These are phyloP conservation scores for Dendrobium officinale DNA, from an alignment of 106 monocot genomes.

Conservation along the genomic window DNA sequence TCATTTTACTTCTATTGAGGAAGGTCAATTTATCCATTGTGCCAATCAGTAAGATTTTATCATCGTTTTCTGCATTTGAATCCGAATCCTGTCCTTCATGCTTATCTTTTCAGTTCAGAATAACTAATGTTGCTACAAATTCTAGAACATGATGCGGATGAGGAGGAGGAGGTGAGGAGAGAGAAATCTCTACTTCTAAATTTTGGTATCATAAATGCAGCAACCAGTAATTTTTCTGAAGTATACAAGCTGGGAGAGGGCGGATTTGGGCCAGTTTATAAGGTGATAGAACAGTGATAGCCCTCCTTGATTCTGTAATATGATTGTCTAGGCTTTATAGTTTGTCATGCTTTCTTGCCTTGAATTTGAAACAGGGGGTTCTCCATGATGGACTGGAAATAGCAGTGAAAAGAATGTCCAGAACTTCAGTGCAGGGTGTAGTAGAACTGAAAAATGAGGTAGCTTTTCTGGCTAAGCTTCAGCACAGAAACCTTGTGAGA, in stretches of 20 bases:
- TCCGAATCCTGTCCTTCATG: not conserved
- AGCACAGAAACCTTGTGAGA: constrained; percentile 15
- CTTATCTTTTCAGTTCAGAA: too few species aligned
- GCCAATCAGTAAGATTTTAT: not conserved
- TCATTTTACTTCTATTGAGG: not conserved
- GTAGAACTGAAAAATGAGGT: constrained; percentile 15
- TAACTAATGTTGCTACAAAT: not conserved
- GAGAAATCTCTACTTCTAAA: not conserved
- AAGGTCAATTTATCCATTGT: not conserved
- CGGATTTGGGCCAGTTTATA: constrained; percentile 3
- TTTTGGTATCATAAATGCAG: not conserved
- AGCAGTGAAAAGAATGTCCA: constrained; percentile 12
- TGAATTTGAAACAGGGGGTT: not conserved
- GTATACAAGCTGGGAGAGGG: not conserved
- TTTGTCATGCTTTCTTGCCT: not conserved
- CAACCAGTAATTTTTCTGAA: not conserved
- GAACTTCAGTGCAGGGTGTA: constrained; percentile 6
- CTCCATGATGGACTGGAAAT: constrained; percentile 5
- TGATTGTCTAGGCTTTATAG: not conserved
- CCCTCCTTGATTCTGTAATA: not conserved
- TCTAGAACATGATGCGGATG: not conserved
- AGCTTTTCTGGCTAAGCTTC: constrained; percentile 12
- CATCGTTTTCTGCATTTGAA: not conserved
- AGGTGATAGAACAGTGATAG: not conserved
- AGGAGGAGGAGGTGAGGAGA: not conserved